Percentiles rank a stretch among this genome's conserved stretches.
Evolutionary conservation across 768 basidiomycete genomes (phyloP).

Genomic region (Psilocybe sp.): DNA sequence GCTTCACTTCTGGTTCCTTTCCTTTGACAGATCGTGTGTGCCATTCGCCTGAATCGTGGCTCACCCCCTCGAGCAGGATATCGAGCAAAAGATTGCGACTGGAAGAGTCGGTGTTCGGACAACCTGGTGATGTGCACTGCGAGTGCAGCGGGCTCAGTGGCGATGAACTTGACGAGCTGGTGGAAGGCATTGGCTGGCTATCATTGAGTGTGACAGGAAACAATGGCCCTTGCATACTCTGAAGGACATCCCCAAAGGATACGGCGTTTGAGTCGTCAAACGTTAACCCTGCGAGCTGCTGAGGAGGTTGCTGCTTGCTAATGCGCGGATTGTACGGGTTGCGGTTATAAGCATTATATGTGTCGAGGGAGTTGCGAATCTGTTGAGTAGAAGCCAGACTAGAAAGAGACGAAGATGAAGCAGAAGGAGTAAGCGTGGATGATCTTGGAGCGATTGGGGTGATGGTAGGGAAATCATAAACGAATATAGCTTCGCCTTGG

Average conservation of each 20-base stretch:
- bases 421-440: too few relatives aligned
- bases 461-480: conserved; percentile 22
- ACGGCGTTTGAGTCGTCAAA: conserved; percentile 39
- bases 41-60: conserved; percentile 39
- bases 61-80: conserved; percentile 39
- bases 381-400: too few relatives aligned
- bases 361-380: too few relatives aligned
- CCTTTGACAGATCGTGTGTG: too few relatives aligned
- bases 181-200: conserved; percentile 7
- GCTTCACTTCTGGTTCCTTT: too few relatives aligned
- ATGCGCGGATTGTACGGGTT: too few relatives aligned
- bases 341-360: too few relatives aligned
- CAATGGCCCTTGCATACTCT: conserved; percentile 56
- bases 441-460: background rate
- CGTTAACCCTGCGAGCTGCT: conserved; percentile 10
- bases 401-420: too few relatives aligned
- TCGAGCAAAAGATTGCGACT: conserved; percentile 36
- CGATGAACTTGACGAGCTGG: too few relatives aligned
- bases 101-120: too few relatives aligned
- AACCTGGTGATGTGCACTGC: too few relatives aligned
- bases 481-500: conserved; percentile 8
- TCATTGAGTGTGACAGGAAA: conserved; percentile 42
- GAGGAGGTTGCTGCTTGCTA: conserved; percentile 16
- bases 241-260: conserved; percentile 54
- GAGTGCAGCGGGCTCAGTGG: too few relatives aligned